Evolutionary conservation across 306 rosid species (phyloP).

Genomic region (Cicer chorassanicum): DNA sequence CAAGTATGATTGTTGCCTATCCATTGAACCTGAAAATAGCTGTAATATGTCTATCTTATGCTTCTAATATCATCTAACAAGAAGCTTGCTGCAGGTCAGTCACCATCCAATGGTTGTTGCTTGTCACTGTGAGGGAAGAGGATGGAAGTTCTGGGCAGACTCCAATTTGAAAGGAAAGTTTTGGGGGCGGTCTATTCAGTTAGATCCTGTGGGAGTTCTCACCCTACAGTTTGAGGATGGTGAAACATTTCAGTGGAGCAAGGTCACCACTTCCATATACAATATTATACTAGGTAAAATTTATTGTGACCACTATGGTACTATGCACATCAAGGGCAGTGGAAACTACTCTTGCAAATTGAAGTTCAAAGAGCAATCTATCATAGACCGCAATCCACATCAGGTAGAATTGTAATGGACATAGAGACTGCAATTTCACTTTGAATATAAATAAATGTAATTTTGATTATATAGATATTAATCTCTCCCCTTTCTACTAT

Average conservation of each 20-base stretch:
- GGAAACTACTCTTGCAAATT: slow-evolving; percentile 94
- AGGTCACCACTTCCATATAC: slow-evolving; percentile 98
- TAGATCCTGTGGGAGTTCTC: slow-evolving; percentile 95
- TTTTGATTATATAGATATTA: background rate
- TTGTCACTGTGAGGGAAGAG: slow-evolving; percentile 94
- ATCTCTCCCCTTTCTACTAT: slow-evolving; percentile 1
- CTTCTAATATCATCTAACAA: slow-evolving; percentile 54
- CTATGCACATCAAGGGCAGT: slow-evolving; percentile 96
- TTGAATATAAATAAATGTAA: background rate
- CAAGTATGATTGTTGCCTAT: background rate
- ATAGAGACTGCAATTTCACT: slow-evolving; percentile 20
- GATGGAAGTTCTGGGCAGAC: slow-evolving; percentile 97
- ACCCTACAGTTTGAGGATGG: slow-evolving; percentile 91
- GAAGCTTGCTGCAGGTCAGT: slow-evolving; percentile 76
- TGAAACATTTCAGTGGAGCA: slow-evolving; percentile 95
- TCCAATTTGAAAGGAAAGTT: slow-evolving; percentile 97
- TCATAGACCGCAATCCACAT: slow-evolving; percentile 94
- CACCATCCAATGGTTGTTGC: slow-evolving; percentile 99
- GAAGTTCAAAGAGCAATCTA: slow-evolving; percentile 98
- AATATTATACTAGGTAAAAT: slow-evolving; percentile 94
- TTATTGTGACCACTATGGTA: slow-evolving; percentile 96
- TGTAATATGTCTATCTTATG: slow-evolving; percentile 30
- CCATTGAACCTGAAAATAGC: slow-evolving; percentile 33
- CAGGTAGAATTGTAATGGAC: slow-evolving; percentile 65
- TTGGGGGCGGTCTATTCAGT: slow-evolving; percentile 98